Percentiles rank a stretch among this genome's conserved stretches.
Conservation (phyloP, 768 basidiomycete species). For the Lactarius indigo region DNA sequence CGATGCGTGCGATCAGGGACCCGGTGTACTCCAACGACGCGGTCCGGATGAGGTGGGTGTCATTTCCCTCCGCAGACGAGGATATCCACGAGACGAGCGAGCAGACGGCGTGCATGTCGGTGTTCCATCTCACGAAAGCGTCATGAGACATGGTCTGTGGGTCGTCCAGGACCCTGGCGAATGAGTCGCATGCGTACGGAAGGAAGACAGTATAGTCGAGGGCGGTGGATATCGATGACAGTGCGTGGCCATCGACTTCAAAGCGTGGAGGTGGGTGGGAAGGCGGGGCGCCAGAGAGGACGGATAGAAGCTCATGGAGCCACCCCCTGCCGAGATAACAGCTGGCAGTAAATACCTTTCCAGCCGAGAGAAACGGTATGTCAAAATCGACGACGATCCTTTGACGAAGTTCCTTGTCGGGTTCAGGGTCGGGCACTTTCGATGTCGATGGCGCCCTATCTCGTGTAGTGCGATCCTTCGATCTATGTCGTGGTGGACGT, state of each 20-base stretch:
- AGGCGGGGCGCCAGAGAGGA: conserved; percentile 33
- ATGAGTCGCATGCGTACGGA: conserved; percentile 22
- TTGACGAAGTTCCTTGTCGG: conserved; percentile 19
- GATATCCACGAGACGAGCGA: conserved; percentile 20
- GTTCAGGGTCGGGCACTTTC: not conserved
- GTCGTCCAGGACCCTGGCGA: conserved; percentile 40
- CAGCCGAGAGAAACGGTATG: conserved; percentile 47
- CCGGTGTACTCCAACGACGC: conserved; percentile 17
- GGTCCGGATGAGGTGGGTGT: conserved; percentile 18
- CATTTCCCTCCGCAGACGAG: not conserved
- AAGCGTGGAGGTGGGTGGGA: conserved; percentile 33
- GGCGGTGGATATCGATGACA: conserved; percentile 43
- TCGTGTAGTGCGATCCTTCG: not conserved
- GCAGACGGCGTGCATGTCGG: conserved; percentile 36
- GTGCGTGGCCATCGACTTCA: conserved; percentile 39
- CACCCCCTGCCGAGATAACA: conserved; percentile 60
- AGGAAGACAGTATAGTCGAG: conserved; percentile 38
- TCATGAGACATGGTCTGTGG: conserved; percentile 42
- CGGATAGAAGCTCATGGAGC: conserved; percentile 53
- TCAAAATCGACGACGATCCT: conserved; percentile 47
- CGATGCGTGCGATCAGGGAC: conserved; percentile 20
- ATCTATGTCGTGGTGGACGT: not conserved
- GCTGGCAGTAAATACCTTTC: conserved; percentile 46
- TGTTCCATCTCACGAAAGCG: conserved; percentile 38
- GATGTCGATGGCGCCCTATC: not conserved